Conservation (phyloP, 305 asterid genomes). For the Fraxinus dipetala region DNA sequence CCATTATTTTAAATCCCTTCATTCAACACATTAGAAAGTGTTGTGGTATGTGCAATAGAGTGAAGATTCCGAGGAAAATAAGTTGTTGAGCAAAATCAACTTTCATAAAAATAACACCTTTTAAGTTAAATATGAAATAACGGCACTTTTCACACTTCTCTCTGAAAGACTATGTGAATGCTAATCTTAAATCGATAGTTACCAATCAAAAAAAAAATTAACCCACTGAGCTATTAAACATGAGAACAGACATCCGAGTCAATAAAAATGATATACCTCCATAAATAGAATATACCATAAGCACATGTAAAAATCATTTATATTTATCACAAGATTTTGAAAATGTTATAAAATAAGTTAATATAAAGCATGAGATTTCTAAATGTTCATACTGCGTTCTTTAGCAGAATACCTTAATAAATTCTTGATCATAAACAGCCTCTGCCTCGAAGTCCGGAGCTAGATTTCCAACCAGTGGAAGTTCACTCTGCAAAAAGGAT, state of each 20-base stretch:
- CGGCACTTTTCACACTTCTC: background rate
- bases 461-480: constrained; percentile 80
- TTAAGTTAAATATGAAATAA: background rate
- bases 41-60: background rate
- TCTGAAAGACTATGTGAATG: background rate
- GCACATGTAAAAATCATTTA: background rate
- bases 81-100: background rate
- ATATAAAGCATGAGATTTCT: background rate
- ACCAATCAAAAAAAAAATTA: background rate
- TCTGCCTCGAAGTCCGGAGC: constrained; percentile 97
- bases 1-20: background rate
- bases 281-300: background rate
- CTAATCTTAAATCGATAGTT: background rate
- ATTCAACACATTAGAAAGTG: background rate
- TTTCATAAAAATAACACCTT: background rate
- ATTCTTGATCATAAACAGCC: constrained; percentile 94
- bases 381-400: background rate
- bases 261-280: background rate
- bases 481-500: constrained; percentile 50
- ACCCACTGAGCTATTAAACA: background rate
- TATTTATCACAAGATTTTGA: background rate
- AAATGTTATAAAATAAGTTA: background rate
- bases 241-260: background rate
- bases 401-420: constrained; percentile 49
- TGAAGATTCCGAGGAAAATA: background rate